Conservation (phyloP, 768 basidiomycete genomes). For the Chlorophyllum brunneum region DNA sequence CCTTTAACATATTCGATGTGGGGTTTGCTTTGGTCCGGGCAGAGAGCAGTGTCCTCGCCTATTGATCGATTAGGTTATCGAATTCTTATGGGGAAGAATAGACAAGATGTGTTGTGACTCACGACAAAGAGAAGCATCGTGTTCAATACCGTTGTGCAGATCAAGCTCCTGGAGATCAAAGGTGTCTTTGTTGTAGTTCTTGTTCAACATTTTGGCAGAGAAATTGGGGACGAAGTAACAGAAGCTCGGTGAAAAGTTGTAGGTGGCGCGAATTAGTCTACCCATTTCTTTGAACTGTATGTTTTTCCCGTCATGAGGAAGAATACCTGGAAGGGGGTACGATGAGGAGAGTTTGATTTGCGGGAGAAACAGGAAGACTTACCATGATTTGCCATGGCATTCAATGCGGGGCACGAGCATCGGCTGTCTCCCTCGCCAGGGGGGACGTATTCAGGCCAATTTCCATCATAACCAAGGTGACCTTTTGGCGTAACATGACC, state of each 20-base stretch:
- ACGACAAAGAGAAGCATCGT: conserved; percentile 63
- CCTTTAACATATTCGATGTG: conserved; percentile 50
- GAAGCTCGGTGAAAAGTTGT: conserved; percentile 69
- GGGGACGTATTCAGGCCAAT: conserved; percentile 66
- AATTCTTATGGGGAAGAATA: not conserved
- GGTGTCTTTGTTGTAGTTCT: conserved; percentile 52
- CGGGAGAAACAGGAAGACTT: conserved; percentile 13
- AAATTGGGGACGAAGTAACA: conserved; percentile 62
- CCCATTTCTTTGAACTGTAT: conserved; percentile 57
- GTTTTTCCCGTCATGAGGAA: conserved; percentile 62
- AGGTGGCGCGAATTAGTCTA: conserved; percentile 45
- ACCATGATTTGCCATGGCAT: conserved; percentile 86
- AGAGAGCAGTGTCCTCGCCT: conserved; percentile 51
- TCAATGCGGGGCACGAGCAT: conserved; percentile 70
- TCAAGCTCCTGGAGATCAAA: conserved; percentile 67
- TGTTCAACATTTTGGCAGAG: conserved; percentile 54
- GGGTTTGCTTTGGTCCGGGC: conserved; percentile 48
- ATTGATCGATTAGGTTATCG: not conserved
- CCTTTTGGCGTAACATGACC: conserved; percentile 57
- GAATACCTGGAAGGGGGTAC: conserved; percentile 44
- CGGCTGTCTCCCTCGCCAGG: conserved; percentile 64
- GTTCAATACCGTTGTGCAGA: conserved; percentile 74
- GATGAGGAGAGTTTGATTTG: not conserved
- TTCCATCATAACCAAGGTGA: conserved; percentile 51
- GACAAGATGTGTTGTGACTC: conserved; percentile 24